Base-by-base conservation (phyloP, 2,329 filamentous ascomycete species). In the Colletotrichum aenigma region DNA sequence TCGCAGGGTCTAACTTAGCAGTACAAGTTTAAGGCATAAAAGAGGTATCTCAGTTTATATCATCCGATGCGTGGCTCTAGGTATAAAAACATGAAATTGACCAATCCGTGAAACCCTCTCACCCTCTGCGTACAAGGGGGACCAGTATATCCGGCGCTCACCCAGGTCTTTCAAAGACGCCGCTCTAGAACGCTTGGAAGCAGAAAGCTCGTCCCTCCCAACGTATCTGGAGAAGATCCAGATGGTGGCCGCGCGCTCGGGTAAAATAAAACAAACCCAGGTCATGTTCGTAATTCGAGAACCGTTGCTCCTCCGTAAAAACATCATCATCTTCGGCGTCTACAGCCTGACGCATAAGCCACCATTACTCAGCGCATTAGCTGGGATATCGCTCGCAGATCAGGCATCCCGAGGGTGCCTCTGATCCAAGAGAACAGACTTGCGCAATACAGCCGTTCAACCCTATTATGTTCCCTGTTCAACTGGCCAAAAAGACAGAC, bases 41-140 rank as follows among this genome's bases (percentile, higher is more conserved):
- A 71, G 38, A 78, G 76, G 75, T 75, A 77, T 78, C 76, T 78
- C 71, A 65, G 68, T 77, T 66, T 72, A 75, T 72, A 38, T 77
- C 75, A 66, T 75, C 66, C 65, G 65, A 56, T 52, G 69, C 68
- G 58, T 70, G 56, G 65, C 48, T 71, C 61, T 77, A 77, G 68
- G 60, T 70, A 61, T 66, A 66, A 55, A 60, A 74, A 70, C 26
- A 62, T 62, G 26, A 60, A 74, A 58, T 26, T 26, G 60, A 72
- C 65, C 28, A 60, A 15, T 28, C 12, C 65, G 28, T 38, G 34
- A 64, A 62, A 36, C 26, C 24, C 6, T 30, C 26, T 26, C 38
- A 9, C 13, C 28, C 58, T 61, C 28, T 61, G 12, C 58, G 36
- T 38, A 32, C 9, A 38, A 55, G 48, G 68, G 68, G 43, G 32